These are phyloP conservation scores for Amphicarpaea edgeworthii DNA, from an alignment of 306 rosid genomes.

Conservation along the genomic window DNA sequence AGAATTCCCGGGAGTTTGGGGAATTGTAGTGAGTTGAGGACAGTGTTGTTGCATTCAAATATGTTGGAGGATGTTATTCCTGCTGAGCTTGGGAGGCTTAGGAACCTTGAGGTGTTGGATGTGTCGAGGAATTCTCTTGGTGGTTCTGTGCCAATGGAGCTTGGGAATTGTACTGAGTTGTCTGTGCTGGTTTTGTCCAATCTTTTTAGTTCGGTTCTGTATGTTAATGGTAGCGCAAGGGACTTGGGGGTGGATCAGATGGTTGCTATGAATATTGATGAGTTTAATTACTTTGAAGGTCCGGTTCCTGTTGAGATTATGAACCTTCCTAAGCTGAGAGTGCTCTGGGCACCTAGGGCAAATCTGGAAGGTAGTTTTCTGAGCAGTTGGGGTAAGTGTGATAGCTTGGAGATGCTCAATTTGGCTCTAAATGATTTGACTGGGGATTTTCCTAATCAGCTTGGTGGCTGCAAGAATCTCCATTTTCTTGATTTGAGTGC, in stretches of 20 bases:
- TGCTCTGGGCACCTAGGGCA: slow-evolving; percentile 84
- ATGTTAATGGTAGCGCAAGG: slow-evolving; percentile 44
- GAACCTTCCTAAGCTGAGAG: slow-evolving; percentile 69
- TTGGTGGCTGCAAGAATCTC: slow-evolving; percentile 70
- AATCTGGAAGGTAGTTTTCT: slow-evolving; percentile 67
- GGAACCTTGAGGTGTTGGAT: slow-evolving; percentile 69
- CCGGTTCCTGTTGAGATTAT: slow-evolving; percentile 62
- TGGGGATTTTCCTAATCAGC: slow-evolving; percentile 64
- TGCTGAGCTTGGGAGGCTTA: slow-evolving; percentile 63
- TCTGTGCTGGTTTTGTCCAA: slow-evolving; percentile 80
- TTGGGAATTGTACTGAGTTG: slow-evolving; percentile 72
- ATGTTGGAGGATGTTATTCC: slow-evolving; percentile 74
- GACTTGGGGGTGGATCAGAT: slow-evolving; percentile 48
- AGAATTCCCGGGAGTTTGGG: slow-evolving; percentile 73
- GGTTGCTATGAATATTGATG: slow-evolving; percentile 51
- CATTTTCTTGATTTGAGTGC: slow-evolving; percentile 69
- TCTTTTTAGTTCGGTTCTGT: slow-evolving; percentile 55
- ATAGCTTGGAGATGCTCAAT: slow-evolving; percentile 71
- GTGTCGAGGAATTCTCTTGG: slow-evolving; percentile 80
- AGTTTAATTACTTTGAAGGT: slow-evolving; percentile 75
- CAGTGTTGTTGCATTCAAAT: slow-evolving; percentile 70
- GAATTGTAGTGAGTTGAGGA: slow-evolving; percentile 64
- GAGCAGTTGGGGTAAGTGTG: slow-evolving; percentile 68
- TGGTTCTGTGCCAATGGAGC: slow-evolving; percentile 62
- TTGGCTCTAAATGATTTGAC: slow-evolving; percentile 68